A percentile compares a stretch with the other conserved stretches of the same genome.
Conservation (phyloP, 352 stramenopile species). For the Pythium coloratum region DNA sequence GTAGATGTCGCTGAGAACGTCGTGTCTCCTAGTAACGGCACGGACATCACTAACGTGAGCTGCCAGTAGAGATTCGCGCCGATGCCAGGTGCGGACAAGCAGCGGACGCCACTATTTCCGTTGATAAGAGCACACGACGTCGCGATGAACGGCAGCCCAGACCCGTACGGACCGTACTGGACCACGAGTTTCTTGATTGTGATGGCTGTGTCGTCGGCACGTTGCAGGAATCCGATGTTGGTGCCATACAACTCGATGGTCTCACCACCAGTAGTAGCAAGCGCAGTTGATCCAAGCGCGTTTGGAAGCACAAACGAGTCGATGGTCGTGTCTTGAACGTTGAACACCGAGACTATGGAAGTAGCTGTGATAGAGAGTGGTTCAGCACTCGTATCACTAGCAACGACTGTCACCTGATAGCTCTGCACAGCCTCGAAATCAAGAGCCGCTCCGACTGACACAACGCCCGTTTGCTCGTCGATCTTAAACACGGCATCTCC, state of each 20-base stretch:
- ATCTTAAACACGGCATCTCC: constrained; percentile 32
- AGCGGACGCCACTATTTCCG: constrained; percentile 51
- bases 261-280: constrained; percentile 43
- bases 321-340: constrained; percentile 35
- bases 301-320: constrained; percentile 20
- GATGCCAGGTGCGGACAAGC: constrained; percentile 38
- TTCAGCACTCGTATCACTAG: constrained; percentile 33
- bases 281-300: not conserved
- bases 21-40: constrained; percentile 35
- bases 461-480: constrained; percentile 30
- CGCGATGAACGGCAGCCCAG: constrained; percentile 33
- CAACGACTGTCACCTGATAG: constrained; percentile 39
- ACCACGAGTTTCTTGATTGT: constrained; percentile 41
- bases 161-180: constrained; percentile 45
- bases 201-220: constrained; percentile 31
- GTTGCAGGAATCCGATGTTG: constrained; percentile 66
- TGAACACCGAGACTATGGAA: constrained; percentile 14
- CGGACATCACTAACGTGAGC: constrained; percentile 47
- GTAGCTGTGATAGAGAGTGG: constrained; percentile 12
- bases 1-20: constrained; percentile 43
- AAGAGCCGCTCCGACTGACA: constrained; percentile 34
- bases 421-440: constrained; percentile 55
- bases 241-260: constrained; percentile 37
- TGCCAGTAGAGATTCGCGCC: constrained; percentile 49
- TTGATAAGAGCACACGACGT: constrained; percentile 42